A percentile compares a stretch with the other conserved stretches of the same genome.
phyloP scores from a whole-genome alignment of 257 asterid species.

The Plectranthus barbatus region DNA sequence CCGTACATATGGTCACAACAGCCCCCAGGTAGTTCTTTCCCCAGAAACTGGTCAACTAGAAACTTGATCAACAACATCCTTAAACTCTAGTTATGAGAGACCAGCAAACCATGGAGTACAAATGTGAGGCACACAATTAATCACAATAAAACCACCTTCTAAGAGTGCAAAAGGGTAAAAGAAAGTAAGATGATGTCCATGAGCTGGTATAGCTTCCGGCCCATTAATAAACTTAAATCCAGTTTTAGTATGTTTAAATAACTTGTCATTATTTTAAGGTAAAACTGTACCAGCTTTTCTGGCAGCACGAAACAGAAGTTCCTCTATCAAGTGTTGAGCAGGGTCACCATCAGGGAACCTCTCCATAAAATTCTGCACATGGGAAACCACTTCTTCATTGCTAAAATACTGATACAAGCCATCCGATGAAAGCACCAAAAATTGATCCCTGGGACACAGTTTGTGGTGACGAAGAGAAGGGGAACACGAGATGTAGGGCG shows the following conservation, averaged over 20 bases:
- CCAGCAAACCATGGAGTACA: conserved; percentile 5
- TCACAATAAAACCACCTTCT: conserved; percentile 4
- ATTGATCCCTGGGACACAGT: conserved; percentile 81
- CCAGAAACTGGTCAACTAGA: not conserved
- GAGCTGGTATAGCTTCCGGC: not conserved
- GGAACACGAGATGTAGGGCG: conserved; percentile 76
- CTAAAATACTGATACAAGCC: conserved; percentile 92
- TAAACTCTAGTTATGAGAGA: not conserved
- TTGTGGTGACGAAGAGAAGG: conserved; percentile 93
- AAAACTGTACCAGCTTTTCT: conserved; percentile 76
- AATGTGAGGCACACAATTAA: not conserved
- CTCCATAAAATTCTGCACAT: conserved; percentile 84
- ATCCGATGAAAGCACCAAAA: conserved; percentile 93
- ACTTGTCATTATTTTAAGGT: not conserved
- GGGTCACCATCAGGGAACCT: conserved; percentile 97
- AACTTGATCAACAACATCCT: not conserved
- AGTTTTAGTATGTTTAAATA: conserved; percentile 4
- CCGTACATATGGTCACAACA: not conserved
- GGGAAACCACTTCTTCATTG: conserved; percentile 88
- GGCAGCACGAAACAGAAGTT: conserved; percentile 90
- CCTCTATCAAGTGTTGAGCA: conserved; percentile 93
- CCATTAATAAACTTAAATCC: not conserved
- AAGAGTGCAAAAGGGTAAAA: not conserved
- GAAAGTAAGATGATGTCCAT: not conserved
- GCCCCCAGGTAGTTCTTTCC: too few species aligned